Conservation (phyloP, 2,329 filamentous ascomycete species). For the Hypomyces perniciosus region DNA sequence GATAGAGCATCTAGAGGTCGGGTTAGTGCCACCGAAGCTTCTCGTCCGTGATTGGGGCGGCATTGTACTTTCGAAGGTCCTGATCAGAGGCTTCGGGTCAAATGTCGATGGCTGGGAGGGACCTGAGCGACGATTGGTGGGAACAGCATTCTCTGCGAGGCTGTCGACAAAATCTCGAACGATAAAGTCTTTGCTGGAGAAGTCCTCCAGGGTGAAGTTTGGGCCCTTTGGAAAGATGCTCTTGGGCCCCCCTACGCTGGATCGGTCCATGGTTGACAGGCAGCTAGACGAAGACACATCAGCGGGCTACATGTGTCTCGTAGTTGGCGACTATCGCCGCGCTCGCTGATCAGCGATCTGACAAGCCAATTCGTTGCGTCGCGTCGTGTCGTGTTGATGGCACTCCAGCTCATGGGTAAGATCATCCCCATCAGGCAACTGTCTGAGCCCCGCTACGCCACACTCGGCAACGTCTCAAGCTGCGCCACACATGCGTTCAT, state of each 20-base stretch:
- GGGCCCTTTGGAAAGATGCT: constrained; percentile 72
- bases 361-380: constrained; percentile 1
- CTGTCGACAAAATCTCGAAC: constrained; percentile 96
- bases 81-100: constrained; percentile 93
- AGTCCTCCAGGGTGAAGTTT: constrained; percentile 81
- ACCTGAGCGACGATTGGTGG: constrained; percentile 73
- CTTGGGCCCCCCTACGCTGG: constrained; percentile 44
- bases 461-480: not conserved
- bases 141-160: constrained; percentile 77
- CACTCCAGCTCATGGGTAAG: not conserved
- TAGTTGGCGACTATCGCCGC: constrained; percentile 3
- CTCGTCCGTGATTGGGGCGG: not conserved
- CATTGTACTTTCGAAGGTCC: constrained; percentile 74
- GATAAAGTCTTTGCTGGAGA: constrained; percentile 88
- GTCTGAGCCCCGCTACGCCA: constrained; percentile 10
- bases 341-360: not conserved
- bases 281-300: constrained; percentile 13
- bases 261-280: constrained; percentile 35
- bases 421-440: too few species aligned
- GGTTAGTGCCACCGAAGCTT: not conserved
- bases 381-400: not conserved
- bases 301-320: constrained; percentile 25
- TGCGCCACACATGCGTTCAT: constrained; percentile 5
- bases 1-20: constrained; percentile 50
- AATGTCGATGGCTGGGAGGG: constrained; percentile 59